Conservation (phyloP, 805 yeast species). For the Schwanniomyces sp. region DNA sequence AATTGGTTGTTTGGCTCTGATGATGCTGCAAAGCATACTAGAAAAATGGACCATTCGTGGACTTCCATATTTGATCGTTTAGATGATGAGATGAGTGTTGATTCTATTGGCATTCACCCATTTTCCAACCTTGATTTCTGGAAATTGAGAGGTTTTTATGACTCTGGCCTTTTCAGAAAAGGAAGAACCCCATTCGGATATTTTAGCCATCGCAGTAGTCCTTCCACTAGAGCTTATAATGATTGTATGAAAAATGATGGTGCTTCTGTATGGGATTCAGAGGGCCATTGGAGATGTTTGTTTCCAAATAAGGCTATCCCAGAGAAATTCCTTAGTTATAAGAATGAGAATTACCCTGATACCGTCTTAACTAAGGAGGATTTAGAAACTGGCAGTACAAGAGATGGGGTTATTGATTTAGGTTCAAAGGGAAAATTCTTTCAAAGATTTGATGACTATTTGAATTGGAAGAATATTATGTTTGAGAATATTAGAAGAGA, state of each 20-base stretch:
- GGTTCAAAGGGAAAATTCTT: constrained; percentile 62
- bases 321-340: constrained; percentile 27
- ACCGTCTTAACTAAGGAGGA: constrained; percentile 57
- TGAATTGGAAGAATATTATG: constrained; percentile 68
- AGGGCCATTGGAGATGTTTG: constrained; percentile 89
- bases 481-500: constrained; percentile 42
- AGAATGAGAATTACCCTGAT: constrained; percentile 22
- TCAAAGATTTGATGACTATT: constrained; percentile 58
- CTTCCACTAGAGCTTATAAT: constrained; percentile 57
- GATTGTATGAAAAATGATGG: constrained; percentile 69
- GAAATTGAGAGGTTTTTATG: not conserved
- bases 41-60: constrained; percentile 1
- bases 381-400: constrained; percentile 33
- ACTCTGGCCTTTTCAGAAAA: constrained; percentile 5
- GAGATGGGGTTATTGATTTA: constrained; percentile 26
- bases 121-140: not conserved
- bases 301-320: constrained; percentile 57
- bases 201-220: constrained; percentile 54
- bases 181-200: constrained; percentile 43
- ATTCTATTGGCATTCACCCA: not conserved
- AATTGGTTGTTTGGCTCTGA: constrained; percentile 15
- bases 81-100: not conserved
- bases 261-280: constrained; percentile 74
- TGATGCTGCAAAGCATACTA: constrained; percentile 3
- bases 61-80: not conserved